Evolutionary conservation across 2,329 filamentous ascomycete species (phyloP).

Genomic region (Fusarium sp.): DNA sequence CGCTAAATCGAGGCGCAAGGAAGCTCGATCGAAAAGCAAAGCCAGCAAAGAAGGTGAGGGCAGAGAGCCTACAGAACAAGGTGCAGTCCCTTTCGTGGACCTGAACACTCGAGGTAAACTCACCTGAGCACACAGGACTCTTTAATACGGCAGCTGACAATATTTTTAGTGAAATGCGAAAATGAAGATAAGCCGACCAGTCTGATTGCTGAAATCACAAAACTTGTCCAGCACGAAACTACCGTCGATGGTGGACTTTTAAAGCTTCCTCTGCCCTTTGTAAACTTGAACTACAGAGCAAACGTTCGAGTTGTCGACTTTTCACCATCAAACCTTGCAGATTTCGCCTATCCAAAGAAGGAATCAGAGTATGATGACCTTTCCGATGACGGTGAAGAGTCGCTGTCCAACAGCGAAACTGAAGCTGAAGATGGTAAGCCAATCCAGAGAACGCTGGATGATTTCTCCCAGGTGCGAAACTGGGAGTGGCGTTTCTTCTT

Average conservation of each 20-base stretch:
- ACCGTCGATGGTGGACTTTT: slow-evolving; percentile 54
- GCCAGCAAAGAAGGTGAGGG: slow-evolving; percentile 8
- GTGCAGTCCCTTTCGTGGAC: slow-evolving; percentile 43
- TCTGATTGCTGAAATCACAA: slow-evolving; percentile 55
- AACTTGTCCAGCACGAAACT: slow-evolving; percentile 55
- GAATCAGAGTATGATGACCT: slow-evolving; percentile 62
- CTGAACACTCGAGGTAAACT: slow-evolving; percentile 50
- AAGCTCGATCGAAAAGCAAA: slow-evolving; percentile 30
- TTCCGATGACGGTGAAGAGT: slow-evolving; percentile 54
- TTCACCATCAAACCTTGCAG: slow-evolving; percentile 73
- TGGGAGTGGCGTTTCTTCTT: slow-evolving; percentile 92
- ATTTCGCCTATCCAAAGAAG: slow-evolving; percentile 71
- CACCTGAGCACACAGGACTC: background rate
- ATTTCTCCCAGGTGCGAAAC: slow-evolving; percentile 42
- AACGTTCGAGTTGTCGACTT: slow-evolving; percentile 86
- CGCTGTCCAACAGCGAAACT: slow-evolving; percentile 17
- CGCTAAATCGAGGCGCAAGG: slow-evolving; percentile 41
- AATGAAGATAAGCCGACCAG: slow-evolving; percentile 52
- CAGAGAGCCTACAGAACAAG: slow-evolving; percentile 33
- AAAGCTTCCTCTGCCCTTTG: slow-evolving; percentile 72
- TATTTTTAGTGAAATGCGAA: slow-evolving; percentile 60
- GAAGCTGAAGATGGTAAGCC: slow-evolving; percentile 20
- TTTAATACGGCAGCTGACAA: slow-evolving; percentile 12
- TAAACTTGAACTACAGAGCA: slow-evolving; percentile 76
- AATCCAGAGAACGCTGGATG: slow-evolving; percentile 39